Evolutionary conservation across 2,329 filamentous ascomycete species (phyloP).

Genomic region (Beauveria varroae): DNA sequence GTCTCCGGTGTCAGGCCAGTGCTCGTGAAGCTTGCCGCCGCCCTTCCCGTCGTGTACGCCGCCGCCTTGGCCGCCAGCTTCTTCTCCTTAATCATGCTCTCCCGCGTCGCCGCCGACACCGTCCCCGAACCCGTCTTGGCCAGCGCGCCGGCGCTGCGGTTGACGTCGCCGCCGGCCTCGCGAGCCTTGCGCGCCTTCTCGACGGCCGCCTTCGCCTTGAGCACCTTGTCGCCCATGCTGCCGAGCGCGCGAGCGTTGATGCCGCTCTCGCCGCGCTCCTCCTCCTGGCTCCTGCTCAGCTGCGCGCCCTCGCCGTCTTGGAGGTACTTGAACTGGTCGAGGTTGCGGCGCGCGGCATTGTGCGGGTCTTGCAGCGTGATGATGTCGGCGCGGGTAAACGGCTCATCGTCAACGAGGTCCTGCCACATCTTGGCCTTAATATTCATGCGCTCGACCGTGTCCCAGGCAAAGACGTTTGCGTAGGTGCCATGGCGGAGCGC

Average conservation of each 20-base stretch:
- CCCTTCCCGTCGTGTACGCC: constrained; percentile 79
- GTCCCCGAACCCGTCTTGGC: constrained; percentile 24
- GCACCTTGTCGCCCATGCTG: constrained; percentile 69
- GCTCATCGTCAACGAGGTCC: constrained; percentile 79
- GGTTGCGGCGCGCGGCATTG: constrained; percentile 72
- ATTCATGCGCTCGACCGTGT: constrained; percentile 91
- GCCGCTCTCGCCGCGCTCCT: constrained; percentile 55
- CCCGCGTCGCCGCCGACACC: constrained; percentile 22
- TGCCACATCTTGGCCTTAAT: constrained; percentile 95
- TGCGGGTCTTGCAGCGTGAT: constrained; percentile 96
- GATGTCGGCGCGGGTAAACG: constrained; percentile 84
- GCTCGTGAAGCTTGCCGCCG: constrained; percentile 90
- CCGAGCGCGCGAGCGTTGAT: constrained; percentile 79
- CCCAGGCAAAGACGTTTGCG: constrained; percentile 94
- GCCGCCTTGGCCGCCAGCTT: constrained; percentile 76
- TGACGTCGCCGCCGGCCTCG: constrained; percentile 50
- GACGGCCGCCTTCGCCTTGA: constrained; percentile 89
- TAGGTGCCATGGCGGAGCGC: constrained; percentile 72
- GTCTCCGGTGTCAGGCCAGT: constrained; percentile 92
- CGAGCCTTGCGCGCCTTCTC: constrained; percentile 77
- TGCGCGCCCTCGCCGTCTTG: constrained; percentile 69
- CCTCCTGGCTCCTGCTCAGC: constrained; percentile 61
- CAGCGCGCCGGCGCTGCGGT: constrained; percentile 41
- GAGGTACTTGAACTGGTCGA: constrained; percentile 83
- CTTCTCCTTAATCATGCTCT: constrained; percentile 42